Percentiles rank a stretch among this genome's conserved stretches.
Evolutionary conservation across 2,329 filamentous ascomycete genomes (phyloP).

Genomic region (Exophiala spinifera): DNA sequence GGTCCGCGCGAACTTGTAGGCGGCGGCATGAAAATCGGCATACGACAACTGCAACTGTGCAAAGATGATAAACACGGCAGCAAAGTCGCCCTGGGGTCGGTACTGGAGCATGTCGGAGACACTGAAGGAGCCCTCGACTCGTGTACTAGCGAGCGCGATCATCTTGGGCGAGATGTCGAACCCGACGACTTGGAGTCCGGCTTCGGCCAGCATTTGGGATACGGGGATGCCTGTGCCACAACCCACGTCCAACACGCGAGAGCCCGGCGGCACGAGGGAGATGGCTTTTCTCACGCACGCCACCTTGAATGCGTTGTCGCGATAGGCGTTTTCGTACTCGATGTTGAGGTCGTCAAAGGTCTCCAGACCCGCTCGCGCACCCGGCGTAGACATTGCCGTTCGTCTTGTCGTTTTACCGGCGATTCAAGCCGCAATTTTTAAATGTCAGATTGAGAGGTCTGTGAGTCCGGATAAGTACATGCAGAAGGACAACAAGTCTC

Average conservation of each 20-base stretch:
- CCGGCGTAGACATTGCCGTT: conserved; percentile 20
- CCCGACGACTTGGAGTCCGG: conserved; percentile 31
- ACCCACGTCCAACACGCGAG: conserved; percentile 32
- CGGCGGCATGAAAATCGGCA: conserved; percentile 29
- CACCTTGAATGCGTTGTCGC: conserved; percentile 31
- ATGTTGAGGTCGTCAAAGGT: conserved; percentile 31
- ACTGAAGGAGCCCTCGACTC: conserved; percentile 25
- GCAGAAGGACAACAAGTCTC: too few species aligned
- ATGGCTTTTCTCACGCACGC: conserved; percentile 25
- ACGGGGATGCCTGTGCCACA: conserved; percentile 36
- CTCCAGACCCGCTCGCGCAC: conserved; percentile 26
- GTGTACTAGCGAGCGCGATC: conserved; percentile 29
- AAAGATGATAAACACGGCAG: conserved; percentile 34
- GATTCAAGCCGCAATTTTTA: not conserved
- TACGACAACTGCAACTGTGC: conserved; percentile 32
- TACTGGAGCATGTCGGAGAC: conserved; percentile 31
- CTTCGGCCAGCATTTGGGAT: conserved; percentile 30
- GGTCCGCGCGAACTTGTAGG: conserved; percentile 26
- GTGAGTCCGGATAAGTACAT: too few species aligned
- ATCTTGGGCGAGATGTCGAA: conserved; percentile 34
- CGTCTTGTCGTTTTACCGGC: not conserved
- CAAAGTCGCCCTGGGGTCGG: conserved; percentile 26
- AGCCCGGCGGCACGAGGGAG: conserved; percentile 13
- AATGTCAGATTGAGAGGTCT: too few species aligned
- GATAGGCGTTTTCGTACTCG: conserved; percentile 33